These are phyloP conservation scores for Lactarius sp. DNA, from an alignment of 768 basidiomycete species.

Conservation along the genomic window DNA sequence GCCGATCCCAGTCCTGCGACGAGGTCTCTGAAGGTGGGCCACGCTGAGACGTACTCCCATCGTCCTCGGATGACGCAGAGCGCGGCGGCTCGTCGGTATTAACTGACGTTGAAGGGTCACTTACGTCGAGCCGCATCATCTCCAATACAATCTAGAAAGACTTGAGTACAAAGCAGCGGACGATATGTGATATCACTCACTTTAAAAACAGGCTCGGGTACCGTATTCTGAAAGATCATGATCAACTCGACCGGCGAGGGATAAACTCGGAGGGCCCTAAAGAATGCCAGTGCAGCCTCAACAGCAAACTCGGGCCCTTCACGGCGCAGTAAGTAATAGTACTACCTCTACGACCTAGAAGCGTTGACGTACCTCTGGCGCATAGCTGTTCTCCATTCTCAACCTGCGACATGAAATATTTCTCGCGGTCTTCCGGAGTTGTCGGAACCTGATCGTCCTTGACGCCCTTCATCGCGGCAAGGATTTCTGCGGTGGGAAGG, in stretches of 20 bases:
- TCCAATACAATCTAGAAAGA: slow-evolving; percentile 62
- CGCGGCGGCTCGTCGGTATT: slow-evolving; percentile 33
- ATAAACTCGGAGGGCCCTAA: slow-evolving; percentile 89
- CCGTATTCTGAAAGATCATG: slow-evolving; percentile 89
- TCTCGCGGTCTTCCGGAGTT: slow-evolving; percentile 73
- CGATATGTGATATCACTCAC: slow-evolving; percentile 34
- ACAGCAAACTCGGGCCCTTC: slow-evolving; percentile 75
- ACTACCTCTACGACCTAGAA: not conserved
- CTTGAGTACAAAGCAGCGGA: slow-evolving; percentile 9
- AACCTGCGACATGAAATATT: slow-evolving; percentile 89
- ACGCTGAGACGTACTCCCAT: slow-evolving; percentile 50
- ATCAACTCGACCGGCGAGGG: slow-evolving; percentile 93
- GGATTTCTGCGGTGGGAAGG: slow-evolving; percentile 50
- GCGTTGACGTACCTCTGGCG: slow-evolving; percentile 53
- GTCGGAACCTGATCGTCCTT: slow-evolving; percentile 64
- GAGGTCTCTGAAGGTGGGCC: slow-evolving; percentile 82
- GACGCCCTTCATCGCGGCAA: slow-evolving; percentile 58
- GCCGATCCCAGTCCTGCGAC: slow-evolving; percentile 86
- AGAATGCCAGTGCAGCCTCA: slow-evolving; percentile 85
- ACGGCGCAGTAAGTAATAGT: not conserved
- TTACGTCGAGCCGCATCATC: slow-evolving; percentile 85
- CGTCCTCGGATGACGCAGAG: slow-evolving; percentile 42
- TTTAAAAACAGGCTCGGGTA: slow-evolving; percentile 77
- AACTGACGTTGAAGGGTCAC: slow-evolving; percentile 48
- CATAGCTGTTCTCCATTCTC: slow-evolving; percentile 82